Percentiles rank a stretch among this genome's conserved stretches.
Conservation (phyloP, 441 rosid species). For the Melastoma candidum region DNA sequence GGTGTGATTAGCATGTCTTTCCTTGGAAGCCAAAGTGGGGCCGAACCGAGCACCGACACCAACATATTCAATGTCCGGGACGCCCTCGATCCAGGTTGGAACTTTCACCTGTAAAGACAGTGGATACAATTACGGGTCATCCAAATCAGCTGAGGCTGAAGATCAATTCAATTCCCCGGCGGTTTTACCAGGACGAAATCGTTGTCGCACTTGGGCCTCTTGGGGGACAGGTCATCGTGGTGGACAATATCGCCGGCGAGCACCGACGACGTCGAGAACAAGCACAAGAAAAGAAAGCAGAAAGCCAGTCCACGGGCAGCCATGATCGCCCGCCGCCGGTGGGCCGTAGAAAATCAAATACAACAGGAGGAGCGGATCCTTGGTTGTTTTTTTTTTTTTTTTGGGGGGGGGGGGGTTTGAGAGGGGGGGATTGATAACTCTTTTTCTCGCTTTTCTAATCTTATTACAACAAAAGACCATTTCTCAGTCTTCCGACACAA, state of each 20-base stretch:
- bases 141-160: too few species aligned
- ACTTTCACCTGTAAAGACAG: conserved; percentile 32
- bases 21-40: conserved; percentile 39
- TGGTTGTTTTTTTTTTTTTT: too few species aligned
- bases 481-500: too few species aligned
- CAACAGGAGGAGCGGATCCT: too few species aligned
- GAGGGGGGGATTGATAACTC: too few species aligned
- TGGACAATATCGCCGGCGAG: conserved; percentile 56
- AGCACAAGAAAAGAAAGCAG: conserved; percentile 21
- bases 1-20: conserved; percentile 34
- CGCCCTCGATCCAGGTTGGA: conserved; percentile 32
- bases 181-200: conserved; percentile 44
- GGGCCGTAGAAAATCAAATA: too few species aligned
- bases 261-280: conserved; percentile 19
- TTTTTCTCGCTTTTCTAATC: too few species aligned
- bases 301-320: conserved; percentile 15
- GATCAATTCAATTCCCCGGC: too few species aligned
- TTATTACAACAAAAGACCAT: too few species aligned
- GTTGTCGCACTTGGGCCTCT: conserved; percentile 44
- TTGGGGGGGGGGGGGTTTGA: too few species aligned
- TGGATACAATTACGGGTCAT: background rate
- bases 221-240: conserved; percentile 37
- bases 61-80: conserved; percentile 34
- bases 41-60: conserved; percentile 57
- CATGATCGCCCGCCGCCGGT: background rate